Evolutionary conservation across 805 yeast species (phyloP).

Genomic region (Komagataella mondaviorum): DNA sequence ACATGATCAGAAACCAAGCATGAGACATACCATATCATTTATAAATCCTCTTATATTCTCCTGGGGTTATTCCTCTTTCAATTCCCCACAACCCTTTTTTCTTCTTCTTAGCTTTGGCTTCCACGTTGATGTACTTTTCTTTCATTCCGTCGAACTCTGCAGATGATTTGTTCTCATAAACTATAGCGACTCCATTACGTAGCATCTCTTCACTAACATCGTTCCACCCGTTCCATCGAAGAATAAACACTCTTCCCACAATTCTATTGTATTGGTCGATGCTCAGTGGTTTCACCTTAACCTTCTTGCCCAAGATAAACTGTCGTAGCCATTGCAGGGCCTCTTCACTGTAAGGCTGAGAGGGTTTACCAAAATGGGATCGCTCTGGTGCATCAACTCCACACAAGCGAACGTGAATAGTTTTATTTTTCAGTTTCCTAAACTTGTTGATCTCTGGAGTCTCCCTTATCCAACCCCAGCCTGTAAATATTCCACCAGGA

Average conservation of each 20-base stretch:
- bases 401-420: conserved; percentile 71
- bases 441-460: conserved; percentile 41
- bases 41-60: conserved; percentile 51
- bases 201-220: conserved; percentile 88
- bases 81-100: conserved; percentile 62
- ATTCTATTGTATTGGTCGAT: conserved; percentile 84
- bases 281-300: conserved; percentile 66
- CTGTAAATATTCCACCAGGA: conserved; percentile 79
- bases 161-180: conserved; percentile 70
- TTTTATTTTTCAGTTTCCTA: conserved; percentile 40
- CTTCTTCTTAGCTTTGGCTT: conserved; percentile 40
- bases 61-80: conserved; percentile 52
- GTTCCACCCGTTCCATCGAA: conserved; percentile 52
- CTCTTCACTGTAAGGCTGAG: conserved; percentile 80
- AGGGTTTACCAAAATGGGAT: conserved; percentile 86
- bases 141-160: conserved; percentile 84
- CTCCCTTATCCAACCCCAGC: conserved; percentile 86
- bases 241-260: conserved; percentile 59
- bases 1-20: not conserved
- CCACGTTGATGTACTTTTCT: conserved; percentile 40
- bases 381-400: conserved; percentile 97
- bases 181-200: conserved; percentile 68
- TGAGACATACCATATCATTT: no score
- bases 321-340: conserved; percentile 66
- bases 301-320: conserved; percentile 50